Base-by-base conservation (phyloP, 208 protist species). In the Leishmania turanica region DNA sequence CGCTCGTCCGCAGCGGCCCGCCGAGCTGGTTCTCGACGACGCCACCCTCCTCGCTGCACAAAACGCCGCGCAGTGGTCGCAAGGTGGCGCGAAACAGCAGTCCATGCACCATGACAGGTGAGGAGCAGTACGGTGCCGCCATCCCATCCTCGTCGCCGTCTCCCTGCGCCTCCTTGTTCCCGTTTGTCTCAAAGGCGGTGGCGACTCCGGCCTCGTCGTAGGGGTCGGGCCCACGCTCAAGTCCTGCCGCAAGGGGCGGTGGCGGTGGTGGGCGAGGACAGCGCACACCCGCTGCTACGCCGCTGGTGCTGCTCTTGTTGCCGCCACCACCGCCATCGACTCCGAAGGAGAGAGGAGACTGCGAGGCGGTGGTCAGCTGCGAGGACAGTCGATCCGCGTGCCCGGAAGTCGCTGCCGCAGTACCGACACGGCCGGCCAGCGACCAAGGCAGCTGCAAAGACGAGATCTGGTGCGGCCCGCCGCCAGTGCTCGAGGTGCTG, bases 21-120 rank as follows among this genome's bases (percentile, higher is more conserved):
- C 81, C 77, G 47, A 85, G 72, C 47, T 74, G 34, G 47, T 89
- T 82, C 66, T 79, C 78, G 40, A 89, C 69, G 2, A 77, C 77
- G 47, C 83, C 87, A 19, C n/a, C 74, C 82, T 90, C 87, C 74
- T 88, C 87, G 34, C 65, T 76, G 47, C 77, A 82, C 2, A 90
- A 34, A 24, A 79, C 34, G 24, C 87, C 82, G 9, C 78, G 81
- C 74, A 90, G 56, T 5, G 87, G 84, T 3, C 87, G 78, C 65
- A 90, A 78, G 17, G 83, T 86, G 1, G 80, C 81, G 21, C 78
- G 82, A 51, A 87, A 87, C 73, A 90, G 47, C 56, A 76, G 70
- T 37, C 74, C 66, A 21, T 72, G 75, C 27, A 72, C 66, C 56
- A 47, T n/a, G 34, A 24, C 56, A 37, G 74, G 34, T 42, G 40